Conservation (phyloP, 1,284 basidiomycete species). For the Trichosporon coremiiforme region DNA sequence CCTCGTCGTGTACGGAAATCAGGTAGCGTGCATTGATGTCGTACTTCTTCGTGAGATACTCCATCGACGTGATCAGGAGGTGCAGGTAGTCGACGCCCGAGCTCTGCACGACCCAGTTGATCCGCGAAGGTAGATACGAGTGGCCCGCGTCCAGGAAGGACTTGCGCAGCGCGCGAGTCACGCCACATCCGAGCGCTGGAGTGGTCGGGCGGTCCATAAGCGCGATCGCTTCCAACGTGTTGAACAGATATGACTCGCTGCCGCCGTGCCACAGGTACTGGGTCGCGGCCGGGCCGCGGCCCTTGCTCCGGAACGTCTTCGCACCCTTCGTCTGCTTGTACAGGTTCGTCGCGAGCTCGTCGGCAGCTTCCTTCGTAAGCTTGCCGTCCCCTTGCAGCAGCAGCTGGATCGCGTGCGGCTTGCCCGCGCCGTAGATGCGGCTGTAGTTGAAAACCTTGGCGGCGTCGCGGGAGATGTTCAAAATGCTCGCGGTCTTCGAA, state of each 20-base stretch:
- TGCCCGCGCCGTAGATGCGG: conserved; percentile 96
- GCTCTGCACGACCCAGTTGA: conserved; percentile 99
- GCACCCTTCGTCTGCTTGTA: conserved; percentile 94
- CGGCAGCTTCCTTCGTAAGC: conserved; percentile 77
- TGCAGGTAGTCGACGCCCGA: conserved; percentile 98
- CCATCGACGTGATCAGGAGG: conserved; percentile 92
- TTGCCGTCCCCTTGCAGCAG: conserved; percentile 82
- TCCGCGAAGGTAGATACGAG: conserved; percentile 94
- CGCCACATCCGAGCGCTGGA: conserved; percentile 89
- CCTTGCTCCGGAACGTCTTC: conserved; percentile 66
- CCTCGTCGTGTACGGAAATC: conserved; percentile 95
- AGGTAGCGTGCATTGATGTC: conserved; percentile 89
- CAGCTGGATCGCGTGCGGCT: conserved; percentile 88
- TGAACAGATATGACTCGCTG: conserved; percentile 97
- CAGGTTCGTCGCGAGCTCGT: conserved; percentile 77
- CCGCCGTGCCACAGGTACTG: conserved; percentile 94
- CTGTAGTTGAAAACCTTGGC: conserved; percentile 99
- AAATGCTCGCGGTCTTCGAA: conserved; percentile 91
- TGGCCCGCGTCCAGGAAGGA: conserved; percentile 68
- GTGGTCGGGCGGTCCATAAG: conserved; percentile 81
- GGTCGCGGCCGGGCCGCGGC: conserved; percentile 32
- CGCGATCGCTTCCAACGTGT: conserved; percentile 96
- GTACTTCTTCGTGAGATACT: conserved; percentile 79
- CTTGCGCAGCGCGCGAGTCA: conserved; percentile 88
- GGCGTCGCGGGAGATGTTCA: conserved; percentile 90